Evolutionary conservation across 192 early-diverging fungal genomes (phyloP).

Genomic region (Gonapodya prolifera): DNA sequence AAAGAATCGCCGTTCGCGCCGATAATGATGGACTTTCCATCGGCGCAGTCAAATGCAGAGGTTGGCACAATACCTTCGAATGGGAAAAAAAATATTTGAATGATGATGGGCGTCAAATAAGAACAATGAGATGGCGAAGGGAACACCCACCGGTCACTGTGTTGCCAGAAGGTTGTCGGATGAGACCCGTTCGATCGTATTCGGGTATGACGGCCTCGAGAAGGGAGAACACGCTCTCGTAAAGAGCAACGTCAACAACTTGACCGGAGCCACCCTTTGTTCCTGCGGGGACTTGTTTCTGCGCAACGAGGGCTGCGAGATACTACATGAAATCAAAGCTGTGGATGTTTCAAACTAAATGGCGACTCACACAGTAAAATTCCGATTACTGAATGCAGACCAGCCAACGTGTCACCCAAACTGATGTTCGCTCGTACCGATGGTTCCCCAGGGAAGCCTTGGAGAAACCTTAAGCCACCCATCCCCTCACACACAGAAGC

Average conservation of each 20-base stretch:
- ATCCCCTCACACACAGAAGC: conserved; percentile 34
- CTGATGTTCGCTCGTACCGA: conserved; percentile 37
- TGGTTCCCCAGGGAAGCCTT: conserved; percentile 23
- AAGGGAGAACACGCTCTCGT: conserved; percentile 33
- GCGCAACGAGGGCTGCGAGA: conserved; percentile 12
- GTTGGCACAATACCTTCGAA: conserved; percentile 24
- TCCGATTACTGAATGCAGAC: conserved; percentile 30
- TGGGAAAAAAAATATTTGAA: neutral
- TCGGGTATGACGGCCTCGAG: conserved; percentile 35
- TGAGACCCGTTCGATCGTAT: conserved; percentile 29
- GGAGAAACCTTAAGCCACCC: conserved; percentile 14
- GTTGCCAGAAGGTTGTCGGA: conserved; percentile 34
- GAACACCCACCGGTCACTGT: conserved; percentile 23
- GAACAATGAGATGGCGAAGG: neutral
- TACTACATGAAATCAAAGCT: neutral
- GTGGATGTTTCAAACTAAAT: too few species aligned
- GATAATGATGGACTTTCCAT: conserved; percentile 33
- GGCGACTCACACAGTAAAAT: conserved; percentile 14
- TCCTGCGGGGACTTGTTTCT: conserved; percentile 16
- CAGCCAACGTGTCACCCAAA: conserved; percentile 34
- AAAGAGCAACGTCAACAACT: conserved; percentile 35
- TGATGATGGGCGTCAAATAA: neutral
- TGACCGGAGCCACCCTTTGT: conserved; percentile 16
- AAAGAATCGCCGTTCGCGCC: conserved; percentile 36
- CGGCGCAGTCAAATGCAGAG: conserved; percentile 27